Evolutionary conservation across 257 asterid genomes (phyloP), one percentile per base, ranked within the genome.

Genomic region (Petunia axillaris): DNA sequence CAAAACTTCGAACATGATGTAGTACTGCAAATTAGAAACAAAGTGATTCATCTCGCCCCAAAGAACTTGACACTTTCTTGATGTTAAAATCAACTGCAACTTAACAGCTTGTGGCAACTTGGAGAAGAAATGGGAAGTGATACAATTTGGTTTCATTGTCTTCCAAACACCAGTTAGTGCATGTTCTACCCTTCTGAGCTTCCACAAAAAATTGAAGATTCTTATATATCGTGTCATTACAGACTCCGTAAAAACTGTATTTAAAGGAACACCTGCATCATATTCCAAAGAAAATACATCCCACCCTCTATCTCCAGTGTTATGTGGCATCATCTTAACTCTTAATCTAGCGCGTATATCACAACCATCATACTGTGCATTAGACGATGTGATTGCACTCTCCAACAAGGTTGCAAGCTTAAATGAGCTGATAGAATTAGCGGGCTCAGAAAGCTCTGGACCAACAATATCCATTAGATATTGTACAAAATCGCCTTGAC

Each of bases 11-110:
- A 96, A 96, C 98, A 96, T 96, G 78, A 96, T 94, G 86, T 96
- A 92, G 80, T 93, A 96, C 87, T 96, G 99, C 91, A 96, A 90
- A 87, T 96, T 96, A 46, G 99, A 84, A 67, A 94, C 97, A 81
- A 96, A 94, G 83, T 96, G 98, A 86, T 96, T 96, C 99, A 96
- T 96, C 89, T 96, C 99, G 74, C 83, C 98, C 99, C 99, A 96
- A 64, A 94, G 96, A 83, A 94, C 99, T 83, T 96, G 99, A 84
- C 98, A 96, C 86, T 90, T 94, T 87, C 98, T 90, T 78, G 98
- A 90, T 55, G 98, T 90, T 85, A 91, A 85, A 84, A 89, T 83
- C 90, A 96, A 84, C 94, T 90, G 97, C 82, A 81, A 82, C 85
- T 91, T 94, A 82, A 96, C 93, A 84, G 92, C 90, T 3, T 84